Percentiles rank a stretch among this genome's conserved stretches.
These are phyloP conservation scores for Leptographium wingfieldii DNA, from an alignment of 2,329 filamentous ascomycete genomes.

Conservation along the genomic window DNA sequence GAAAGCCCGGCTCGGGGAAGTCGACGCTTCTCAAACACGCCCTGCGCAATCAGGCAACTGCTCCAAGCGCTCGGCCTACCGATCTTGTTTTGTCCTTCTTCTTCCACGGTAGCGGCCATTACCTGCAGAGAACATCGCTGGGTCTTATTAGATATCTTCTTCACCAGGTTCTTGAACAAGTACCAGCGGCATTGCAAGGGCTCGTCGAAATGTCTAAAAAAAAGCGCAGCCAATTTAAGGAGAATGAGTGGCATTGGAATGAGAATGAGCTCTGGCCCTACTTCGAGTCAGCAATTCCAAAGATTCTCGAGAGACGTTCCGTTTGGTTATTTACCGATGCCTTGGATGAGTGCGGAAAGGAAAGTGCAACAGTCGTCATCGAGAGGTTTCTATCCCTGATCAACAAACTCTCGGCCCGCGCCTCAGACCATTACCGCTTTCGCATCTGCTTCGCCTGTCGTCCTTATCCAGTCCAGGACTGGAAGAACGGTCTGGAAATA, in stretches of 20 bases:
- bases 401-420: background rate
- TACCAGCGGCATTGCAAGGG: constrained; percentile 8
- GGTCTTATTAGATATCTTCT: background rate
- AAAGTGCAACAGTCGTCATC: background rate
- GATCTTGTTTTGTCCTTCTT: background rate
- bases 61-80: background rate
- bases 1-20: background rate
- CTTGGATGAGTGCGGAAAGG: background rate
- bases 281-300: background rate
- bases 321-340: background rate
- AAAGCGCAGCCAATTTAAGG: background rate
- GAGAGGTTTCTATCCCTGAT: background rate
- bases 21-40: background rate
- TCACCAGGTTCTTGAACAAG: constrained; percentile 14
- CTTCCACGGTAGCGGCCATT: background rate
- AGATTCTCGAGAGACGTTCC: background rate
- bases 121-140: background rate
- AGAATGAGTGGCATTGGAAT: background rate
- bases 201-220: constrained; percentile 1
- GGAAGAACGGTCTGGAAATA: background rate
- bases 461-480: background rate
- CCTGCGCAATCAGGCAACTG: background rate
- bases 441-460: background rate
- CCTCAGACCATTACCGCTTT: background rate
- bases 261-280: background rate